A percentile compares a stretch with the other conserved stretches of the same genome.
These are phyloP conservation scores for Amanita muscaria DNA, from an alignment of 768 basidiomycete species.

Conservation along the genomic window DNA sequence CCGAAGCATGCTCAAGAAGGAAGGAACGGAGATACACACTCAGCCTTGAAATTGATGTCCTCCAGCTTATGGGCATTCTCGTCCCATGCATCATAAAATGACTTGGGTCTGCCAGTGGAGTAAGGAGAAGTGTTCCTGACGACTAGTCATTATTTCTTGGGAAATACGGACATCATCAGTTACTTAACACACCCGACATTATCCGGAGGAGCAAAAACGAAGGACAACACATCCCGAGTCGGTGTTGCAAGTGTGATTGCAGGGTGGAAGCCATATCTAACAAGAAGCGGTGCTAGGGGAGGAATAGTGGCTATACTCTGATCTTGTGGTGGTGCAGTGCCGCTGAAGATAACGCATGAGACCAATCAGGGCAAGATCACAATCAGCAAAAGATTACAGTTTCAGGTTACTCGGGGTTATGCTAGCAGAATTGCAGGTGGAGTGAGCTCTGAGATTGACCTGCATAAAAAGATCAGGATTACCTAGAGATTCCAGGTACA, in stretches of 20 bases:
- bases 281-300: constrained; percentile 27
- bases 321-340: constrained; percentile 22
- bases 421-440: constrained; percentile 9
- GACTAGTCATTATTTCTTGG: constrained; percentile 46
- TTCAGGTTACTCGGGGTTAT: constrained; percentile 13
- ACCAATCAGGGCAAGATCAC: constrained; percentile 11
- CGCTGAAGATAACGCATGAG: constrained; percentile 18
- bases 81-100: constrained; percentile 65
- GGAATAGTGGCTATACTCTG: constrained; percentile 17
- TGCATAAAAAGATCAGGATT: constrained; percentile 27
- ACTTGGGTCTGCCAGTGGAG: constrained; percentile 26
- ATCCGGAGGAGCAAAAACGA: constrained; percentile 72
- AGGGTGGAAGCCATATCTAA: constrained; percentile 43
- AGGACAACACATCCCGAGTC: constrained; percentile 58
- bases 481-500: constrained; percentile 30
- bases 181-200: constrained; percentile 32
- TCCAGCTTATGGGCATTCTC: constrained; percentile 64
- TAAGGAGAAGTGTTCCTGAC: constrained; percentile 32
- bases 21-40: constrained; percentile 52
- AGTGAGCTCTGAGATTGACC: not conserved
- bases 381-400: constrained; percentile 21
- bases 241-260: constrained; percentile 49
- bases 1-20: constrained; percentile 12
- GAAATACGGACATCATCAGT: constrained; percentile 58
- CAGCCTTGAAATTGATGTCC: constrained; percentile 65